Evolutionary conservation across 2,329 filamentous ascomycete genomes (phyloP).

Genomic region (Aspergillus caelatus): DNA sequence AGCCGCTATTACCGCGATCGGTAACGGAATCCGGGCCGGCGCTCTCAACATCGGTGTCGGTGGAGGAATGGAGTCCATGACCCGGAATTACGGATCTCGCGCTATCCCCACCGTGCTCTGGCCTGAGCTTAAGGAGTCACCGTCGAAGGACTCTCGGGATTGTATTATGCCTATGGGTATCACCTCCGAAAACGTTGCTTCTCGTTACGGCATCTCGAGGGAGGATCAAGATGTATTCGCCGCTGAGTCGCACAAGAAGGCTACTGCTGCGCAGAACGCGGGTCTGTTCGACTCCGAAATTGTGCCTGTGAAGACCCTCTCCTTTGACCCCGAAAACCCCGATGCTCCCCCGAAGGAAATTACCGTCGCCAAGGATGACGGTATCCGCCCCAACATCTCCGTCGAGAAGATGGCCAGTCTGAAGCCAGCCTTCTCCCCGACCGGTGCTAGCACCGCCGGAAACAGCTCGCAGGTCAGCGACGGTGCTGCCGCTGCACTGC

Average conservation of each 20-base stretch:
- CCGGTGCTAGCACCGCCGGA: conserved; percentile 80
- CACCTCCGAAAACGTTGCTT: conserved; percentile 85
- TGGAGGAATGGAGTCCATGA: conserved; percentile 97
- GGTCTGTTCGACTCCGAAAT: conserved; percentile 80
- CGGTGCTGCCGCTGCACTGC: conserved; percentile 78
- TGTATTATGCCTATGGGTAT: conserved; percentile 95
- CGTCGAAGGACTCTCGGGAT: conserved; percentile 71
- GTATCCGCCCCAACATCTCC: conserved; percentile 70
- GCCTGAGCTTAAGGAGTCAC: conserved; percentile 69
- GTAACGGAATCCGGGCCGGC: conserved; percentile 74
- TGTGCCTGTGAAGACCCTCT: conserved; percentile 74
- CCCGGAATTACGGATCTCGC: conserved; percentile 78
- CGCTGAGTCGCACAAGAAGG: conserved; percentile 71
- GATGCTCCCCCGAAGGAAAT: conserved; percentile 60
- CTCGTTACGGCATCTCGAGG: conserved; percentile 71
- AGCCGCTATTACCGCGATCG: conserved; percentile 73
- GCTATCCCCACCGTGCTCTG: conserved; percentile 85
- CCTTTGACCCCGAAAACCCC: conserved; percentile 64
- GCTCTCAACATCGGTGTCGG: conserved; percentile 75
- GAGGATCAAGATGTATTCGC: conserved; percentile 84
- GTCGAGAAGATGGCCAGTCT: conserved; percentile 73
- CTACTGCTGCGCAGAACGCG: conserved; percentile 67
- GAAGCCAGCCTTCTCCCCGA: conserved; percentile 80
- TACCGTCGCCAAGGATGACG: conserved; percentile 78
- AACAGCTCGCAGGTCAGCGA: conserved; percentile 86